Evolutionary conservation across 495 filamentous ascomycete genomes (phyloP).

Genomic region (Aspergillus steynii): DNA sequence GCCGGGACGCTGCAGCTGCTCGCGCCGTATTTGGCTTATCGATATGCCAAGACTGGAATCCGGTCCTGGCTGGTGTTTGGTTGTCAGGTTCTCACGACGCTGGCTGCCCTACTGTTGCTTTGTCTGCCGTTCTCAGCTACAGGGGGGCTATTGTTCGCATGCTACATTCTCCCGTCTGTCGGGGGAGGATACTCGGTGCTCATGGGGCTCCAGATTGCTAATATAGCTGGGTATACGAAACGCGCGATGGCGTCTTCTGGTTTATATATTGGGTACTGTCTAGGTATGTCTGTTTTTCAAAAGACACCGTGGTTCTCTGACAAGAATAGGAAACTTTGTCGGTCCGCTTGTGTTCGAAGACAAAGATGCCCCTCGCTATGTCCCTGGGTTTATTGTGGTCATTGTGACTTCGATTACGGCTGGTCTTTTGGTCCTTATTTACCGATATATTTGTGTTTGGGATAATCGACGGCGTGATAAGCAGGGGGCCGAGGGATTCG

Average conservation of each 20-base stretch:
- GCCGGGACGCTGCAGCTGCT: slow-evolving; percentile 26
- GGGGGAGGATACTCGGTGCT: slow-evolving; percentile 26
- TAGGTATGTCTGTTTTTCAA: slow-evolving; percentile 23
- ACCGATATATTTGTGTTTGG: slow-evolving; percentile 33
- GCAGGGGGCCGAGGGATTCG: slow-evolving; percentile 31
- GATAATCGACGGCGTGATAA: slow-evolving; percentile 34
- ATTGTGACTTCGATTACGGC: slow-evolving; percentile 36
- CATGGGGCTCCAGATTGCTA: slow-evolving; percentile 47
- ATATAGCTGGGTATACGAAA: slow-evolving; percentile 49
- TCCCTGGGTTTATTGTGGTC: slow-evolving; percentile 38
- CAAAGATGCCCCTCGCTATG: slow-evolving; percentile 30
- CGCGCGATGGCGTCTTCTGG: slow-evolving; percentile 35
- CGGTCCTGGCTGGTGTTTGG: slow-evolving; percentile 12
- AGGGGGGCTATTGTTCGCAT: slow-evolving; percentile 43
- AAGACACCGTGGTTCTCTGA: slow-evolving; percentile 3
- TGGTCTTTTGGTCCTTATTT: slow-evolving; percentile 31
- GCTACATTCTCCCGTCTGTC: slow-evolving; percentile 35
- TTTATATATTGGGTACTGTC: slow-evolving; percentile 45
- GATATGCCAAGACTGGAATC: slow-evolving; percentile 11
- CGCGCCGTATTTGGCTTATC: slow-evolving; percentile 15
- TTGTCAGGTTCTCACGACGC: slow-evolving; percentile 22
- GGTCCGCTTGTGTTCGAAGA: slow-evolving; percentile 11
- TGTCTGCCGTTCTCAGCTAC: slow-evolving; percentile 31
- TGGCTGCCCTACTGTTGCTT: slow-evolving; percentile 36
- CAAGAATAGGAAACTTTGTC: slow-evolving; percentile 12